phyloP scores from a whole-genome alignment of 345 rosid species.

The Pelargonium nanum region DNA sequence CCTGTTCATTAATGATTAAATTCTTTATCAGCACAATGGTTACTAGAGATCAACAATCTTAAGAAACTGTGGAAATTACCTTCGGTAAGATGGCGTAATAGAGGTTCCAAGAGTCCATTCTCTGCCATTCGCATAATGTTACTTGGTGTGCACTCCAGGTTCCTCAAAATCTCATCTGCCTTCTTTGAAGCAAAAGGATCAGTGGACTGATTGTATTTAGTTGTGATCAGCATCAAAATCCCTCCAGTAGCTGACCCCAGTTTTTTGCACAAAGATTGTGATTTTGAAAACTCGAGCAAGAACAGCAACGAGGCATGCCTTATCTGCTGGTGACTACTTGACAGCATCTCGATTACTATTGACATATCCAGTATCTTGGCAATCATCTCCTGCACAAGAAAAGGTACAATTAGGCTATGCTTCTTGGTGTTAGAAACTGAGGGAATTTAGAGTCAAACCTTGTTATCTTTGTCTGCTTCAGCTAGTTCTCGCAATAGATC shows the following conservation, averaged over 20 bases:
- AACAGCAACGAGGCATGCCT: slow-evolving; percentile 44
- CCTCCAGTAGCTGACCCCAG: slow-evolving; percentile 59
- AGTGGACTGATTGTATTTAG: slow-evolving; percentile 31
- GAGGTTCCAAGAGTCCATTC: slow-evolving; percentile 72
- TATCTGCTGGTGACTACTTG: slow-evolving; percentile 51
- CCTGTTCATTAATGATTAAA: slow-evolving; percentile 26
- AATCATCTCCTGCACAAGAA: slow-evolving; percentile 51
- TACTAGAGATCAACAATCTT: background rate
- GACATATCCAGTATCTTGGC: slow-evolving; percentile 35
- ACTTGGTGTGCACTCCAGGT: slow-evolving; percentile 41
- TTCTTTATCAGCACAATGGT: background rate
- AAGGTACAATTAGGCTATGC: background rate
- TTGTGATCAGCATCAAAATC: slow-evolving; percentile 63
- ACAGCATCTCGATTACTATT: slow-evolving; percentile 39
- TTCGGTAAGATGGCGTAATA: slow-evolving; percentile 52
- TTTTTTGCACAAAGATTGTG: slow-evolving; percentile 32
- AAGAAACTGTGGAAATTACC: slow-evolving; percentile 27
- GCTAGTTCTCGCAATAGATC: slow-evolving; percentile 42
- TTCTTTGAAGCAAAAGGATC: slow-evolving; percentile 49
- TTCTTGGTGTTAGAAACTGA: too few species aligned
- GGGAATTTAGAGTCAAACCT: slow-evolving; percentile 35
- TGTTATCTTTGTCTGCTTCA: slow-evolving; percentile 40
- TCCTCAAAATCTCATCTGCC: slow-evolving; percentile 50
- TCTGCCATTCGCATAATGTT: slow-evolving; percentile 88
- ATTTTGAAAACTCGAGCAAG: slow-evolving; percentile 63